Conservation (phyloP, 768 basidiomycete genomes). For the Pleurotus citrinopileatus region DNA sequence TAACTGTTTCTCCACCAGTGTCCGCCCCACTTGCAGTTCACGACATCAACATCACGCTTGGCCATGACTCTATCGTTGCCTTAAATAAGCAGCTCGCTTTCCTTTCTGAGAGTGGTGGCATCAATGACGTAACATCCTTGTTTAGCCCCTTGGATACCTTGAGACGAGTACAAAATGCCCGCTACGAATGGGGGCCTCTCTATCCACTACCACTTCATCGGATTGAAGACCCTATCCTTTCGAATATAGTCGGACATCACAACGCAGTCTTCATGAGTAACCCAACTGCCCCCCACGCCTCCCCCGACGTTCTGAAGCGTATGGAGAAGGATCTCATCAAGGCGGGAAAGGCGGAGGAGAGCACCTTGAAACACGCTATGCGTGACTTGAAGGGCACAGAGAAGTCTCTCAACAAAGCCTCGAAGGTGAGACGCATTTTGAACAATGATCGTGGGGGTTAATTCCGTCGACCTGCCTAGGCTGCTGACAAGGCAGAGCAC, state of each 20-base stretch:
- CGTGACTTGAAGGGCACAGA: neutral
- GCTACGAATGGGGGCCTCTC: neutral
- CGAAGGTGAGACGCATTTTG: neutral
- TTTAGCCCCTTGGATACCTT: neutral
- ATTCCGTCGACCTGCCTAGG: neutral
- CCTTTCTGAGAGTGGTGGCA: neutral
- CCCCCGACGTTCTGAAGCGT: constrained; percentile 2
- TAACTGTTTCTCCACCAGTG: too few relatives aligned
- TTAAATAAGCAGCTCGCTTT: neutral
- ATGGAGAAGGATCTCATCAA: constrained; percentile 9
- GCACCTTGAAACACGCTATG: constrained; percentile 2
- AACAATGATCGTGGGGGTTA: neutral
- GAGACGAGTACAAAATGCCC: neutral
- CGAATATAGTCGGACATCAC: neutral
- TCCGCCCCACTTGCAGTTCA: too few relatives aligned
- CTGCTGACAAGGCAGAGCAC: constrained; percentile 7
- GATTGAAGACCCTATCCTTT: neutral
- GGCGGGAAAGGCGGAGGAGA: constrained; percentile 4
- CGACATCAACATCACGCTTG: neutral
- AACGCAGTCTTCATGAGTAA: neutral
- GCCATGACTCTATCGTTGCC: neutral
- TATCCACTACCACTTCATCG: neutral
- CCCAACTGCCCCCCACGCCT: constrained; percentile 4
- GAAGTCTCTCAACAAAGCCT: neutral
- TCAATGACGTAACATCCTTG: neutral